phyloP scores from a whole-genome alignment of 2,329 filamentous ascomycete species.

The Colletotrichum sp. region DNA sequence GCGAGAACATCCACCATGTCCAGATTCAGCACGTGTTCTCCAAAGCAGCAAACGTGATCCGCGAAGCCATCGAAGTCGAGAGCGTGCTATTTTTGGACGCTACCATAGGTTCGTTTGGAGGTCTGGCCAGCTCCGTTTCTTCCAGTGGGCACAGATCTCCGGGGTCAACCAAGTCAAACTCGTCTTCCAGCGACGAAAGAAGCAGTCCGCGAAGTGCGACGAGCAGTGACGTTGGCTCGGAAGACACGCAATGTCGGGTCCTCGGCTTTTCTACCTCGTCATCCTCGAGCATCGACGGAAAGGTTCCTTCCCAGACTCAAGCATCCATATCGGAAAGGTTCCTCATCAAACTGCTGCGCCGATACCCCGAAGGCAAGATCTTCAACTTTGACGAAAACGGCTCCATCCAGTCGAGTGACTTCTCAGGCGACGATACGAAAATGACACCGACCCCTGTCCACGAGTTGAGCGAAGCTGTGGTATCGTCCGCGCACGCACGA shows the following conservation, averaged over 20 bases:
- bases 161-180: neutral
- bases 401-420: slow-evolving; percentile 33
- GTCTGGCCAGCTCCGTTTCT: no score
- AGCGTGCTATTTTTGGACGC: slow-evolving; percentile 18
- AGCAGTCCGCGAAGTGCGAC: neutral
- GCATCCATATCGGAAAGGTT: slow-evolving; percentile 40
- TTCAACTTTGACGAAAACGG: slow-evolving; percentile 48
- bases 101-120: slow-evolving; percentile 28
- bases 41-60: slow-evolving; percentile 48
- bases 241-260: slow-evolving; percentile 28
- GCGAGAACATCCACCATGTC: accelerated
- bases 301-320: slow-evolving; percentile 19
- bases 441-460: accelerated
- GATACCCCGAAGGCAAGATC: slow-evolving; percentile 50
- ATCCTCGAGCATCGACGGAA: slow-evolving; percentile 33
- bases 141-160: no score
- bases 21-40: slow-evolving; percentile 37
- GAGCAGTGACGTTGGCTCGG: neutral
- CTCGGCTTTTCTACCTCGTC: slow-evolving; percentile 43
- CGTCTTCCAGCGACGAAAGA: slow-evolving; percentile 23
- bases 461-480: neutral
- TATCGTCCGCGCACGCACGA: neutral
- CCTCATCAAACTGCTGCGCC: slow-evolving; percentile 42
- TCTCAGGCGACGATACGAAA: slow-evolving; percentile 25
- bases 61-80: slow-evolving; percentile 41